A percentile compares a stretch with the other conserved stretches of the same genome.
These are phyloP conservation scores for Anethum foeniculum DNA, from an alignment of 140 eudicot species.

Conservation along the genomic window DNA sequence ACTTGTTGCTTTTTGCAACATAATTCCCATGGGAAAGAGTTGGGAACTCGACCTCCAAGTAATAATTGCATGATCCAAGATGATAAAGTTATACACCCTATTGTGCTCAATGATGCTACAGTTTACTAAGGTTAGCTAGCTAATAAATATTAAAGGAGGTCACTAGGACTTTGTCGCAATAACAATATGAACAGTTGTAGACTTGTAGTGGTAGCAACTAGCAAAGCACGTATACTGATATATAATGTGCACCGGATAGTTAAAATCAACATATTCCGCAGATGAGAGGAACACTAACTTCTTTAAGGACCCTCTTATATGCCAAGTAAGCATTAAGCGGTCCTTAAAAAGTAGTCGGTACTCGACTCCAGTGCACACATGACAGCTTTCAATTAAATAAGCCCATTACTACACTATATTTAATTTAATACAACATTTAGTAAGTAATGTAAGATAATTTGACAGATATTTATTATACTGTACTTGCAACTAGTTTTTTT, in stretches of 20 bases:
- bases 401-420: background rate
- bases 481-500: background rate
- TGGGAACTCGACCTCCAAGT: background rate
- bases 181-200: background rate
- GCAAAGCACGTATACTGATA: background rate
- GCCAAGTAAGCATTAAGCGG: background rate
- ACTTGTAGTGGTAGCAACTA: background rate
- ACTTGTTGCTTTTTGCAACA: background rate
- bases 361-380: background rate
- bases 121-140: background rate
- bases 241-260: background rate
- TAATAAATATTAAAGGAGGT: background rate
- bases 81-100: background rate
- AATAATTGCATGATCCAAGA: background rate
- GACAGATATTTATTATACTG: background rate
- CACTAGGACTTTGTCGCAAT: background rate
- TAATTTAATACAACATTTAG: no score
- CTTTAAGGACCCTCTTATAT: background rate
- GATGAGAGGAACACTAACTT: background rate
- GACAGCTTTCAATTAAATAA: background rate
- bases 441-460: background rate
- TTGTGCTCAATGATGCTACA: no score
- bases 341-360: background rate
- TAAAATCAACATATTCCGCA: background rate
- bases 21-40: background rate